Evolutionary conservation across 495 filamentous ascomycete genomes (phyloP).

Genomic region (Penicillium robsamsonii): DNA sequence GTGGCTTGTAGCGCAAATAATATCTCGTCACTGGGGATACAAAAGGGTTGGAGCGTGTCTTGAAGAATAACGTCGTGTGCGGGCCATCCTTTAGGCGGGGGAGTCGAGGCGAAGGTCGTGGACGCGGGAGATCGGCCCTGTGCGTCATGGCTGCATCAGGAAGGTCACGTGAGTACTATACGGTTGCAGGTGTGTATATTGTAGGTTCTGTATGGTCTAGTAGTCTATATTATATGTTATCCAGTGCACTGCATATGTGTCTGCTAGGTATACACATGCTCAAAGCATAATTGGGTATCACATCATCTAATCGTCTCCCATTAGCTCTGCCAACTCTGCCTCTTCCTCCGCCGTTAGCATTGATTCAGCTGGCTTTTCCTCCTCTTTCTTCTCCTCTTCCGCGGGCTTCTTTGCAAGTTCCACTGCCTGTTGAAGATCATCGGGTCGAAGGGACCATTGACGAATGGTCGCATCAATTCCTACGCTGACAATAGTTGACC

Average conservation of each 20-base stretch:
- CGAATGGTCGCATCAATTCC: conserved; percentile 87
- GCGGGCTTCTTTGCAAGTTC: conserved; percentile 55
- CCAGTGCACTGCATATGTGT: not conserved
- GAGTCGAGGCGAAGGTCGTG: conserved; percentile 22
- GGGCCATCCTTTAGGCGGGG: conserved; percentile 24
- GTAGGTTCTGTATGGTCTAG: not conserved
- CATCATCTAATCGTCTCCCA: conserved; percentile 59
- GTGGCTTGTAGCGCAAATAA: not conserved
- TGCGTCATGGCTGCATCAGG: conserved; percentile 41
- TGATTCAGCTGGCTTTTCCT: conserved; percentile 24
- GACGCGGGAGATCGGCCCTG: conserved; percentile 36
- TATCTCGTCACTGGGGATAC: not conserved
- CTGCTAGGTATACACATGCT: not conserved
- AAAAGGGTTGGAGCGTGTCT: conserved; percentile 4
- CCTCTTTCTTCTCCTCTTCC: conserved; percentile 43
- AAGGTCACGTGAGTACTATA: conserved; percentile 28
- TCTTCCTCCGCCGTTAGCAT: conserved; percentile 80
- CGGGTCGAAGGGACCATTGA: conserved; percentile 68
- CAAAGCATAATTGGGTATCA: conserved; percentile 19
- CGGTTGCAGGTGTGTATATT: not conserved
- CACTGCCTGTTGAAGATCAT: conserved; percentile 61
- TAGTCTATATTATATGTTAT: not conserved
- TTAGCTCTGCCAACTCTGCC: conserved; percentile 79
- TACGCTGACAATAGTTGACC: conserved; percentile 66
- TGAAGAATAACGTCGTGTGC: conserved; percentile 10